Conservation (phyloP, 2,329 filamentous ascomycete species). For the Arachnomyces sp. region DNA sequence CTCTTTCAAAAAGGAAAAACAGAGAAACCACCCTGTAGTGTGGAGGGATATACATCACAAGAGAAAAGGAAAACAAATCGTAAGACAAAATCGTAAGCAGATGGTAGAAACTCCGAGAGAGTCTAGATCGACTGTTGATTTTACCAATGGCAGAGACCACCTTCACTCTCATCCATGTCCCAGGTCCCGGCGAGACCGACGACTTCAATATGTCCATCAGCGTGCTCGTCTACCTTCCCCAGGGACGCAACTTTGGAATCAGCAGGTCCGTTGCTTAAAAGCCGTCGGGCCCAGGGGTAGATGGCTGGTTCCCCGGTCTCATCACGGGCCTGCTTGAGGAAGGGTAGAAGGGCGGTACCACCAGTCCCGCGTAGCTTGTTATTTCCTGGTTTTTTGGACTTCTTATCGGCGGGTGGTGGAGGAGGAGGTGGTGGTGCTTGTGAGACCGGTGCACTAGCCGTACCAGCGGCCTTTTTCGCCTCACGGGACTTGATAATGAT, state of each 20-base stretch:
- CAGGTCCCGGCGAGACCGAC: conserved; percentile 76
- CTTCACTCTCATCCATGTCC: conserved; percentile 78
- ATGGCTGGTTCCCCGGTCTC: conserved; percentile 92
- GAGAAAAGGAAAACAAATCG: no score
- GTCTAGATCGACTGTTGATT: not conserved
- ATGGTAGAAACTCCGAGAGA: not conserved
- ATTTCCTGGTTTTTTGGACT: conserved; percentile 33
- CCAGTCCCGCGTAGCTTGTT: conserved; percentile 79
- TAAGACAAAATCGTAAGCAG: not conserved
- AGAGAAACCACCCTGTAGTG: no score
- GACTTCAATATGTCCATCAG: conserved; percentile 49
- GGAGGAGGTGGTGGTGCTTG: conserved; percentile 23
- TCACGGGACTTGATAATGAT: conserved; percentile 84
- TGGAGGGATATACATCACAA: no score
- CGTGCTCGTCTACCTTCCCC: conserved; percentile 47
- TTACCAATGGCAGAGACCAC: conserved; percentile 52
- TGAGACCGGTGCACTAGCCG: conserved; percentile 30
- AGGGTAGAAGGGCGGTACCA: conserved; percentile 87
- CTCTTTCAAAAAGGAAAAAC: no score
- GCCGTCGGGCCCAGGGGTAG: conserved; percentile 53
- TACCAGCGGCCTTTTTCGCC: conserved; percentile 37
- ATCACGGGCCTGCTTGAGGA: conserved; percentile 91
- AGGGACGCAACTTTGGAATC: conserved; percentile 34
- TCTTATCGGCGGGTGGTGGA: conserved; percentile 21
- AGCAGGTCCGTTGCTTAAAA: conserved; percentile 48